Base-by-base conservation (phyloP, 208 protist genomes). In the Acanthamoeba castellanii region DNA sequence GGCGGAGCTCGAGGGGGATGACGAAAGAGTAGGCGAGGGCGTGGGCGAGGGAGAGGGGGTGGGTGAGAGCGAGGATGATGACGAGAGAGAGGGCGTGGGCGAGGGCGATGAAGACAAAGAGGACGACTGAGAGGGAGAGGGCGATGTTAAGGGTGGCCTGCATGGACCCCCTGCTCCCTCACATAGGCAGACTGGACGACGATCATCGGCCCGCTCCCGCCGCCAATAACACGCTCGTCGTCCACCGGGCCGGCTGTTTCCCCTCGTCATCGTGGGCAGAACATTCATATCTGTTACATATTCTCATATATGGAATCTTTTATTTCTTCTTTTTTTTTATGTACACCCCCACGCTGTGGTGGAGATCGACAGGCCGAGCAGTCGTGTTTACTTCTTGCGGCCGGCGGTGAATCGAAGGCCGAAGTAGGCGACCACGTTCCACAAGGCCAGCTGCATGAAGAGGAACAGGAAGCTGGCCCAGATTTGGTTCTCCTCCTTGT, bases 401-500 rank as follows among this genome's bases (percentile, higher is more conserved):
- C 76, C 76, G 6, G 76, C 76, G 18, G 76, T 85, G 34, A 85
- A n/a, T 11, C 76, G 76, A 6, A 85, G 34, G 45, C 32, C 42
- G 14, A 91, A 14, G 84, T 91, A 91, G 57, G 84, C 84, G 7
- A 91, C 8, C 11, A 70, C 34, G 25, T 52, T 14, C 22, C 14
- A 91, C 30, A 91, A 32, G 59, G 20, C 9, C 13, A 91, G 20
- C 5, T 72, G 84, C 84, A 91, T 72, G 52, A 70, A n/a, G 22
- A 91, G 34, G 57, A 91, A 70, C 25, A 91, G 59, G 59, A 91
- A 91, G 55, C 34, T 70, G 55, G 84, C 50, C 84, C 84, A 91
- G 22, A 91, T 91, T 25, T 18, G 70, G 47, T 50, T 70, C 22
- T 72, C 50, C 18, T 70, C 30, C 47, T 6, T 14, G 45, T 66